A percentile compares a stretch with the other conserved stretches of the same genome.
Evolutionary conservation across 345 rosid species (phyloP).

Genomic region (Combretum micranthum): DNA sequence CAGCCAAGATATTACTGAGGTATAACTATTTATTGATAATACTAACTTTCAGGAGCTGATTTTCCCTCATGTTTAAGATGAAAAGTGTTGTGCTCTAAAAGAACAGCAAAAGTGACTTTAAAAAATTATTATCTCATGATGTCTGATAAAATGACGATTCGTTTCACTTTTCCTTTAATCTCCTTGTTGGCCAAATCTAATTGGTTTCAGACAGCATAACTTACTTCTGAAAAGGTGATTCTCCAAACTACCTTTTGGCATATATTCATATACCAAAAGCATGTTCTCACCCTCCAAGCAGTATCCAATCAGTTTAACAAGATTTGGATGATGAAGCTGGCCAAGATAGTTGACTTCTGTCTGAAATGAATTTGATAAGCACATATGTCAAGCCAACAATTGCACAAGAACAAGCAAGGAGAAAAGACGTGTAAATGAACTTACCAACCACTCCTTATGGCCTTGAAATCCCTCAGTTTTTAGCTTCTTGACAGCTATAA

Average conservation of each 20-base stretch:
- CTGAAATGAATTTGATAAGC: conserved; percentile 43
- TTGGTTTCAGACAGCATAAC: conserved; percentile 12
- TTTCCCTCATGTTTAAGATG: no score
- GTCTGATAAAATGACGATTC: no score
- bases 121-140: no score
- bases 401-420: not conserved
- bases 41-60: no score
- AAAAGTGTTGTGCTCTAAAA: no score
- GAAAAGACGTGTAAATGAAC: conserved; percentile 9
- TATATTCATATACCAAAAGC: conserved; percentile 78
- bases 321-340: conserved; percentile 83
- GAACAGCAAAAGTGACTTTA: no score
- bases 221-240: conserved; percentile 57
- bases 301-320: conserved; percentile 78
- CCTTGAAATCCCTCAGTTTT: conserved; percentile 95
- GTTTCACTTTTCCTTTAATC: no score
- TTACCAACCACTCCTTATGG: conserved; percentile 96
- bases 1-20: no score
- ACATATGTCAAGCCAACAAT: not conserved
- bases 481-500: conserved; percentile 88
- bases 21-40: no score
- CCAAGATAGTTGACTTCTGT: conserved; percentile 93
- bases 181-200: no score
- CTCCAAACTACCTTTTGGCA: conserved; percentile 95
- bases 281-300: conserved; percentile 78